Conservation (phyloP, 2,329 filamentous ascomycete genomes). For the Daldinia sp. region DNA sequence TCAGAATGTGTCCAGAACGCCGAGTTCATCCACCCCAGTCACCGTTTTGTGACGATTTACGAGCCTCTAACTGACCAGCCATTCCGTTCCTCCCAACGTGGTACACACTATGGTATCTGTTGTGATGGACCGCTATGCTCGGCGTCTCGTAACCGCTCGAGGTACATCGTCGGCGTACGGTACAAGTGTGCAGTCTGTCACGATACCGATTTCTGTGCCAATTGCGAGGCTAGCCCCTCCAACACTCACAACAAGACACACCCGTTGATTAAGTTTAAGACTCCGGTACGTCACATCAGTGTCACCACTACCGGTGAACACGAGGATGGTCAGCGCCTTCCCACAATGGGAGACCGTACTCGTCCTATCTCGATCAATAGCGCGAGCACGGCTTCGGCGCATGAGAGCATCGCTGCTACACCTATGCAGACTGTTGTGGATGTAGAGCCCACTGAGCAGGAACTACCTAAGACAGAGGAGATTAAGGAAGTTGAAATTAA, state of each 20-base stretch:
- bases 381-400: conserved; percentile 61
- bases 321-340: conserved; percentile 68
- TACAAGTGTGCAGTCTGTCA: conserved; percentile 98
- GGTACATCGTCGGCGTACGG: conserved; percentile 84
- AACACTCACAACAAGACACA: conserved; percentile 95
- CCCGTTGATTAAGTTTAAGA: conserved; percentile 96
- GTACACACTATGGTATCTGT: conserved; percentile 83
- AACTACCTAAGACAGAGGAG: conserved; percentile 41
- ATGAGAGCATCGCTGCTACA: conserved; percentile 55
- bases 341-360: conserved; percentile 74
- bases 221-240: conserved; percentile 86
- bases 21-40: conserved; percentile 74
- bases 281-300: conserved; percentile 84
- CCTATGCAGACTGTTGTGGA: conserved; percentile 76
- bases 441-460: conserved; percentile 68
- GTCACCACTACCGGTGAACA: conserved; percentile 87
- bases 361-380: conserved; percentile 55
- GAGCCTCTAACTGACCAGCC: conserved; percentile 64
- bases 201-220: conserved; percentile 93
- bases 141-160: conserved; percentile 59
- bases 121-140: conserved; percentile 93
- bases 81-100: conserved; percentile 52
- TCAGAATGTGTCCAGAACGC: conserved; percentile 75
- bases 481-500: conserved; percentile 43
- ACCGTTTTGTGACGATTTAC: conserved; percentile 90